Conservation (phyloP, 2,329 filamentous ascomycete species). For the Sclerotinia sclerotiorum region DNA sequence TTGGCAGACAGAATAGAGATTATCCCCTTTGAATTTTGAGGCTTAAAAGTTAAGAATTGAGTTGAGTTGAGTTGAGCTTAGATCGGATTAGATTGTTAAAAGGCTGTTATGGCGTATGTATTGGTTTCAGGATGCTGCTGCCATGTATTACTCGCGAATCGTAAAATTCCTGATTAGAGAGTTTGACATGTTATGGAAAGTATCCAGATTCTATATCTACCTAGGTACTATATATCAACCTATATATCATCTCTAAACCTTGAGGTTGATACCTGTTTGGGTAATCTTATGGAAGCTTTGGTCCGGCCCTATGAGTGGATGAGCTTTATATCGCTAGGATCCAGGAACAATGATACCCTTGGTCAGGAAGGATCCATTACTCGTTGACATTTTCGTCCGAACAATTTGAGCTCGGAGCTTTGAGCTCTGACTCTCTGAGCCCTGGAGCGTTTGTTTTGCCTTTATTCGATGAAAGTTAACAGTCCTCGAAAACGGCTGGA, state of each 20-base stretch:
- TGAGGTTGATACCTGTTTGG: neutral
- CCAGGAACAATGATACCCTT: neutral
- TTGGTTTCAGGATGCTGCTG: neutral
- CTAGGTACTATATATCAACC: too few species aligned
- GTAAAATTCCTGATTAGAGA: too few species aligned
- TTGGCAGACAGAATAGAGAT: neutral
- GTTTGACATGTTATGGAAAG: neutral
- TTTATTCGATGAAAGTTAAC: neutral
- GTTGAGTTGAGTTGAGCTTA: neutral
- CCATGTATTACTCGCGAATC: neutral
- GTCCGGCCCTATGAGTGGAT: constrained; percentile 12
- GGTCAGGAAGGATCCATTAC: neutral
- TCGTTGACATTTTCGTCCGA: neutral
- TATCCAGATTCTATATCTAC: neutral
- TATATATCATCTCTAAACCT: neutral
- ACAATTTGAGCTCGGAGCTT: neutral
- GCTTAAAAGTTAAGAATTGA: neutral
- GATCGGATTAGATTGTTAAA: neutral
- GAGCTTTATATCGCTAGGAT: constrained; percentile 1
- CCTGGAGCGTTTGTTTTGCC: neutral
- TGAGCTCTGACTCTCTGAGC: neutral
- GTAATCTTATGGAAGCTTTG: constrained; percentile 6
- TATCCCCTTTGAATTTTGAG: too few species aligned
- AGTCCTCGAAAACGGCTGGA: neutral
- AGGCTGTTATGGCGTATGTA: neutral